phyloP scores from a whole-genome alignment of 257 asterid species.

The Ballota nigra region DNA sequence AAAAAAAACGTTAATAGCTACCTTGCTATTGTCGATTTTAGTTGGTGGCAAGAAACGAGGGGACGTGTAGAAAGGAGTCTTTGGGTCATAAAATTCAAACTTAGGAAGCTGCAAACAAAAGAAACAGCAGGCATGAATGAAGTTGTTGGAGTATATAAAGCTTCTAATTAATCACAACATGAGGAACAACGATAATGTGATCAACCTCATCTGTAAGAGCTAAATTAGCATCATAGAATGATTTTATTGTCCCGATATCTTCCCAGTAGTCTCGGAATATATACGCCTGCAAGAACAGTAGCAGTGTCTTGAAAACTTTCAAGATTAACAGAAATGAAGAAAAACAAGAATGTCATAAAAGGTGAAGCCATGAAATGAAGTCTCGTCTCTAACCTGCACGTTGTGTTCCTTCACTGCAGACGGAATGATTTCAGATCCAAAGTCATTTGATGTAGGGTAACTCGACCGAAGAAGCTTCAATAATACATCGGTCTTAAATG shows the following conservation, averaged over 20 bases:
- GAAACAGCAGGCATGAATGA: neutral
- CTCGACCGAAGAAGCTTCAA: conserved; percentile 67
- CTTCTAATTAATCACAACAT: neutral
- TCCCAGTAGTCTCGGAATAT: conserved; percentile 97
- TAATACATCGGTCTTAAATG: conserved; percentile 68
- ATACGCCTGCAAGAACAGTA: conserved; percentile 56
- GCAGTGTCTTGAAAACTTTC: neutral
- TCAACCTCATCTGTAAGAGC: conserved; percentile 81
- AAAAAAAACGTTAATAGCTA: too few relatives aligned
- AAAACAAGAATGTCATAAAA: neutral
- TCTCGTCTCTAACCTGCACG: conserved; percentile 53
- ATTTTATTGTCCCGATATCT: conserved; percentile 84
- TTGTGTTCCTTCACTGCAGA: conserved; percentile 69
- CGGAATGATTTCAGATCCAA: conserved; percentile 94
- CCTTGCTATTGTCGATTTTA: conserved; percentile 85
- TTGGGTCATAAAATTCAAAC: conserved; percentile 88
- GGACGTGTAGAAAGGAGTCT: conserved; percentile 91
- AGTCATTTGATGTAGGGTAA: conserved; percentile 82
- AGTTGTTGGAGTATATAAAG: neutral
- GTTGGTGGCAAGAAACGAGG: conserved; percentile 96
- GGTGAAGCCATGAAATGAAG: conserved; percentile 1
- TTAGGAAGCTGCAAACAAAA: conserved; percentile 54
- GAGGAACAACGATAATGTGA: neutral
- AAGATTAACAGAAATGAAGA: neutral
- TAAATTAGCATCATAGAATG: conserved; percentile 87